Conservation (phyloP, 2,329 filamentous ascomycete genomes). For the Lomentospora prolificans region DNA sequence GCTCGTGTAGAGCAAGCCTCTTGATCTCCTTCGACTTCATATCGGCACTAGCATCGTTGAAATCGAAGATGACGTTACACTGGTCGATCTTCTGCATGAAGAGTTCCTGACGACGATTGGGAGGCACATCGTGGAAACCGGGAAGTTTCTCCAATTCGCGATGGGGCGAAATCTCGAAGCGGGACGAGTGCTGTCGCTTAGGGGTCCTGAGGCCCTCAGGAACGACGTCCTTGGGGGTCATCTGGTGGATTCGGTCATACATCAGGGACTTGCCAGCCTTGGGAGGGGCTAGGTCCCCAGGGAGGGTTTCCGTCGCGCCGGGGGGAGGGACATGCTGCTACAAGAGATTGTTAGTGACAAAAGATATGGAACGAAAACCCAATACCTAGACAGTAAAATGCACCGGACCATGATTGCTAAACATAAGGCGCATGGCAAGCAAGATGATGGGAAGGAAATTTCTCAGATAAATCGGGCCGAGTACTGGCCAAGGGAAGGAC, state of each 20-base stretch:
- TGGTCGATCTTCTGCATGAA: constrained; percentile 99
- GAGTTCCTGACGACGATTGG: constrained; percentile 86
- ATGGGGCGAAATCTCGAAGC: constrained; percentile 96
- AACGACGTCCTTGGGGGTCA: constrained; percentile 82
- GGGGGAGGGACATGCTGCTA: constrained; percentile 79
- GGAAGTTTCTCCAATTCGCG: constrained; percentile 94
- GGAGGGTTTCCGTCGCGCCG: constrained; percentile 94
- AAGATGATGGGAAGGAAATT: constrained; percentile 6
- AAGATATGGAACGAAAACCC: background rate
- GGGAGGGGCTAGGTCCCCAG: constrained; percentile 87
- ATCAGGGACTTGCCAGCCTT: constrained; percentile 86
- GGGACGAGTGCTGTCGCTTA: constrained; percentile 92
- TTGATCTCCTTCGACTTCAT: constrained; percentile 99
- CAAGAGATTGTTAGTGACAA: constrained; percentile 6
- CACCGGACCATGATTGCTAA: constrained; percentile 2
- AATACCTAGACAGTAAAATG: background rate
- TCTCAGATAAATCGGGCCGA: background rate
- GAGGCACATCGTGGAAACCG: constrained; percentile 94
- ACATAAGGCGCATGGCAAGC: background rate
- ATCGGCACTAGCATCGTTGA: constrained; percentile 94
- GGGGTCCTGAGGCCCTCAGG: constrained; percentile 91
- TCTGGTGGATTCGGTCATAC: constrained; percentile 82
- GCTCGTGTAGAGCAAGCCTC: constrained; percentile 84
- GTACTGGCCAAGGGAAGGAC: constrained; percentile 21
- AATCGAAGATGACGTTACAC: constrained; percentile 99